These are phyloP conservation scores for Globisporangium carolinianum DNA, from an alignment of 352 stramenopile species.

Conservation along the genomic window DNA sequence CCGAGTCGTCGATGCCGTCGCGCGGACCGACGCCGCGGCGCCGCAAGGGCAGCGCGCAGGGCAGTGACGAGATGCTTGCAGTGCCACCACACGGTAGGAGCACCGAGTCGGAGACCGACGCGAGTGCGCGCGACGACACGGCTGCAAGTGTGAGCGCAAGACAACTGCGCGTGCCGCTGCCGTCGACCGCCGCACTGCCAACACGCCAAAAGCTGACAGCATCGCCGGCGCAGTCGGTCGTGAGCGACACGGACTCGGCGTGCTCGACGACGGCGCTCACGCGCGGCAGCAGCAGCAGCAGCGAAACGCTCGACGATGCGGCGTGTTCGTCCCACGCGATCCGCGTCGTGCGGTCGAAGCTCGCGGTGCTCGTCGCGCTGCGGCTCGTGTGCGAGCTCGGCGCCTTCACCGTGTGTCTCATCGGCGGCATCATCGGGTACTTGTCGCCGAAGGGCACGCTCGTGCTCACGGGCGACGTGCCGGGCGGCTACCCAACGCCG, in stretches of 20 bases:
- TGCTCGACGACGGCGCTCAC: conserved; percentile 47
- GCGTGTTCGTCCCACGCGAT: conserved; percentile 25
- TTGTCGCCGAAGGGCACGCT: conserved; percentile 37
- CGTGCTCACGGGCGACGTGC: conserved; percentile 63
- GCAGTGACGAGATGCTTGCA: conserved; percentile 5
- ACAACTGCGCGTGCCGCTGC: not conserved
- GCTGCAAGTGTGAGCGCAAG: not conserved
- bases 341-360: conserved; percentile 38
- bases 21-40: conserved; percentile 9
- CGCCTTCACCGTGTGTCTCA: conserved; percentile 63
- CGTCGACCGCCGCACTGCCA: not conserved
- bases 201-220: conserved; percentile 27
- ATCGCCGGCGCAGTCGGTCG: conserved; percentile 40
- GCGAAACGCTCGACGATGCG: conserved; percentile 14
- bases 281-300: not conserved
- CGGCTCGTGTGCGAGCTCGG: conserved; percentile 48
- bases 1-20: conserved; percentile 13
- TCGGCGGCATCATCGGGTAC: conserved; percentile 53
- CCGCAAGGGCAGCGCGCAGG: conserved; percentile 4
- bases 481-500: conserved; percentile 51
- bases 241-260: conserved; percentile 32
- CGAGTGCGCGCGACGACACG: not conserved
- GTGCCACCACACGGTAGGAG: no score
- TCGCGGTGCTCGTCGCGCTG: conserved; percentile 31
- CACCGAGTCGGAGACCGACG: not conserved